These are phyloP conservation scores for Beauveria caledonica DNA, from an alignment of 2,329 filamentous ascomycete genomes.

Conservation along the genomic window DNA sequence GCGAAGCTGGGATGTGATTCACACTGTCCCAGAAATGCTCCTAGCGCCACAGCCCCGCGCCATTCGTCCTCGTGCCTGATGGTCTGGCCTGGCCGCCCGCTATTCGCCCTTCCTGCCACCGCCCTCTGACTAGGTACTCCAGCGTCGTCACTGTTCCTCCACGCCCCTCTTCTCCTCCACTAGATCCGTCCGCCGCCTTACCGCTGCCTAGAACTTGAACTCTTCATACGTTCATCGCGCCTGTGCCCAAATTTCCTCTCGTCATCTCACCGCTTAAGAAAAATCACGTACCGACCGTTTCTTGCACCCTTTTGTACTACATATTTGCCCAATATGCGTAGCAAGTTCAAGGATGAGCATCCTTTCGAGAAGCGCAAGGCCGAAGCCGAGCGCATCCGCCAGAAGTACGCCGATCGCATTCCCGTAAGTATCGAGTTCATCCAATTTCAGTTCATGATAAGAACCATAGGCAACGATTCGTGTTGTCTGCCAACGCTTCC, in stretches of 20 bases:
- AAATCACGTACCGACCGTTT: not conserved
- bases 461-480: constrained; percentile 5
- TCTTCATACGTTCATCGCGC: constrained; percentile 4
- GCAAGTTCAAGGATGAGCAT: constrained; percentile 99
- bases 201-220: constrained; percentile 14
- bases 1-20: not conserved
- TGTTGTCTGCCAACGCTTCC: not conserved
- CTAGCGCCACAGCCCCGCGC: constrained; percentile 19
- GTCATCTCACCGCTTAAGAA: not conserved
- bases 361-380: constrained; percentile 99
- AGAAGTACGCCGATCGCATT: constrained; percentile 98
- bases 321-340: constrained; percentile 65
- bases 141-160: constrained; percentile 13
- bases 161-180: constrained; percentile 18
- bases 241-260: not conserved
- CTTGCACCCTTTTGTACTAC: constrained; percentile 11
- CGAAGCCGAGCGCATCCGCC: constrained; percentile 96
- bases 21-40: not conserved
- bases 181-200: constrained; percentile 20
- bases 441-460: not conserved
- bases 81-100: not conserved
- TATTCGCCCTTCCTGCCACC: constrained; percentile 13
- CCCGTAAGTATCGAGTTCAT: constrained; percentile 60
- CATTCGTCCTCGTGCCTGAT: constrained; percentile 11
- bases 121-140: constrained; percentile 15